Base-by-base conservation (phyloP, 2,329 filamentous ascomycete species). In the Ceratocystis papillata region DNA sequence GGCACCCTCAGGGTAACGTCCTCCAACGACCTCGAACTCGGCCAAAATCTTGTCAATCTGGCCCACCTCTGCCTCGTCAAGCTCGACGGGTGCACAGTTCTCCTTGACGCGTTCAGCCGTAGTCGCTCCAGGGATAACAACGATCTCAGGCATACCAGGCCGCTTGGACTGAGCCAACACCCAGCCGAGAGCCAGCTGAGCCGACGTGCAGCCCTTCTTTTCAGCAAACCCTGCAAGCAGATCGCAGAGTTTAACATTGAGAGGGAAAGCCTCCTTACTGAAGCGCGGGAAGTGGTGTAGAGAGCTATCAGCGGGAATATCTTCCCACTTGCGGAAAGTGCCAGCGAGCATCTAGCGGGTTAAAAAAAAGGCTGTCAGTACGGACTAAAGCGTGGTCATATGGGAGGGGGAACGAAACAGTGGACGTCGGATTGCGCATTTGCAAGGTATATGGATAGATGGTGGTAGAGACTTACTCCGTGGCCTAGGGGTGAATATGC, bases 401-500 rank as follows among this genome's bases (percentile, higher is more conserved):
- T 22, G 15, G 25, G 25, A 20, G 44, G 41, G 22, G 37, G 28
- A 37, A 28, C 5, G 10, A 22, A 17, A n/a, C 46, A 48, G 20
- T 10, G 37, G 12, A 12, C 0, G 1, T 48, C 46, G 8, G 17
- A 10, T n/a, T n/a, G 46, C 5, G 8, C n/a, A 10, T 20, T 6
- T 20, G 46, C 8, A 48, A 22, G 46, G 17, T 62, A 7, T 2
- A 62, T n/a, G 33, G 25, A 37, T 15, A 30, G 37, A 12, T 41
- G 37, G 10, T 5, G 37, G 37, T 33, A 59, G 45, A 41, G 25
- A 73, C 76, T 71, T 72, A 78, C 76, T 1, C 80, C 80, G 30
- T 82, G 77, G 3, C 87, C 85, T 0, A 91, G 77, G 0, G 89
- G 88, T 57, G 86, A 87, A 75, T 90, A 92, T 0, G 86, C 87